Percentiles rank a stretch among this genome's conserved stretches.
Conservation (phyloP, 768 basidiomycete species). For the Rubroboletus satanas region DNA sequence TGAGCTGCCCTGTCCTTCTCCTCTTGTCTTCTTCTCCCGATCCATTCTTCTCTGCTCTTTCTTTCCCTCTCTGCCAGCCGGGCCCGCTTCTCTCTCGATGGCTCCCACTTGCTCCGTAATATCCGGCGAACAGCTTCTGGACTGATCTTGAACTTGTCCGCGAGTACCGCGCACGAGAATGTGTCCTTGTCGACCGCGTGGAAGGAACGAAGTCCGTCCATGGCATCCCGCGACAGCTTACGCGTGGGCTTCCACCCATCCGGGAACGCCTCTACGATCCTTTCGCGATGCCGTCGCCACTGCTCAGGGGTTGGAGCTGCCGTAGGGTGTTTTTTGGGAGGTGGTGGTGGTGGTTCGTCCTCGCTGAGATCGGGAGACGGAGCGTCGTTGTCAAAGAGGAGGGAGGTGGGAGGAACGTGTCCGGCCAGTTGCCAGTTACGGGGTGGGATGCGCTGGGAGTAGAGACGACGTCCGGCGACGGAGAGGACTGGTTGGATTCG, state of each 20-base stretch:
- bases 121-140: slow-evolving; percentile 80
- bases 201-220: slow-evolving; percentile 72
- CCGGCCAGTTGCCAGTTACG: slow-evolving; percentile 31
- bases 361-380: slow-evolving; percentile 27
- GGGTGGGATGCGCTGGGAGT: slow-evolving; percentile 24
- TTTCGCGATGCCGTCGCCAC: slow-evolving; percentile 47
- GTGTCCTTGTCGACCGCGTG: slow-evolving; percentile 58
- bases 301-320: slow-evolving; percentile 39
- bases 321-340: slow-evolving; percentile 15
- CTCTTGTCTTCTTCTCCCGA: slow-evolving; percentile 37
- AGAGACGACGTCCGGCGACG: slow-evolving; percentile 21
- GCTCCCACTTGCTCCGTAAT: slow-evolving; percentile 70
- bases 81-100: slow-evolving; percentile 49
- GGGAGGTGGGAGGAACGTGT: slow-evolving; percentile 31
- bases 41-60: slow-evolving; percentile 37
- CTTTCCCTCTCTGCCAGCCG: slow-evolving; percentile 51
- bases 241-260: slow-evolving; percentile 74
- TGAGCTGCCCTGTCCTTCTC: slow-evolving; percentile 40
- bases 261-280: slow-evolving; percentile 54
- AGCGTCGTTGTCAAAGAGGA: slow-evolving; percentile 20
- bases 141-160: slow-evolving; percentile 72
- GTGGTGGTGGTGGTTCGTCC: slow-evolving; percentile 30
- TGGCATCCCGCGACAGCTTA: slow-evolving; percentile 78
- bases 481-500: slow-evolving; percentile 10
- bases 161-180: slow-evolving; percentile 66